A percentile compares a stretch with the other conserved stretches of the same genome.
These are phyloP conservation scores for Penicillium canescens DNA, from an alignment of 495 filamentous ascomycete species.

Conservation along the genomic window DNA sequence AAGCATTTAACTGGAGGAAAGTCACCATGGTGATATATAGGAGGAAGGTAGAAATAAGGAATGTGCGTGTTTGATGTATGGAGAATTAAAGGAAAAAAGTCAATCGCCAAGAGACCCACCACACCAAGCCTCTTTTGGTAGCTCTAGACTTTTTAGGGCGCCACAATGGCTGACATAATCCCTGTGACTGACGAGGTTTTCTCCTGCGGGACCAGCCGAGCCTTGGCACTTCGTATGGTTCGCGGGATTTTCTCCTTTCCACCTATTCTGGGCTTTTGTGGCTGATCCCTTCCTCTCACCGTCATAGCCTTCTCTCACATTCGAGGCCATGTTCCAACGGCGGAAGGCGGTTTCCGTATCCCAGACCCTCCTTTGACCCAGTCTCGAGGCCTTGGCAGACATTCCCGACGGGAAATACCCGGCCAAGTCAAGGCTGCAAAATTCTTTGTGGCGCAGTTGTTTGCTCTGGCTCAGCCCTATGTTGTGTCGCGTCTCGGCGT, in stretches of 20 bases:
- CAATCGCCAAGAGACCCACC: neutral
- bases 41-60: conserved; percentile 8
- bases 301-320: neutral
- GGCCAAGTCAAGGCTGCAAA: neutral
- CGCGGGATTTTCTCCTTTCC: neutral
- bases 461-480: conserved; percentile 5
- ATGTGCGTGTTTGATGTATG: conserved; percentile 9
- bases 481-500: neutral
- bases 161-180: neutral
- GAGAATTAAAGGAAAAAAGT: neutral
- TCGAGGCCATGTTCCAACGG: neutral
- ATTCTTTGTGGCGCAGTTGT: neutral
- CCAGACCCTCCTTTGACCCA: neutral
- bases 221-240: neutral
- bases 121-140: neutral
- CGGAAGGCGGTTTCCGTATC: neutral
- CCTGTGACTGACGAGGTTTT: conserved; percentile 1
- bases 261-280: neutral
- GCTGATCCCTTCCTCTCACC: neutral
- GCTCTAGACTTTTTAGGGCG: neutral
- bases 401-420: neutral
- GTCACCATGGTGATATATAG: conserved; percentile 11
- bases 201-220: neutral
- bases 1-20: conserved; percentile 30
- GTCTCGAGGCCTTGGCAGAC: conserved; percentile 1